Conservation (phyloP, 2,329 filamentous ascomycete species). For the Thermothelomyces thermophilus region DNA sequence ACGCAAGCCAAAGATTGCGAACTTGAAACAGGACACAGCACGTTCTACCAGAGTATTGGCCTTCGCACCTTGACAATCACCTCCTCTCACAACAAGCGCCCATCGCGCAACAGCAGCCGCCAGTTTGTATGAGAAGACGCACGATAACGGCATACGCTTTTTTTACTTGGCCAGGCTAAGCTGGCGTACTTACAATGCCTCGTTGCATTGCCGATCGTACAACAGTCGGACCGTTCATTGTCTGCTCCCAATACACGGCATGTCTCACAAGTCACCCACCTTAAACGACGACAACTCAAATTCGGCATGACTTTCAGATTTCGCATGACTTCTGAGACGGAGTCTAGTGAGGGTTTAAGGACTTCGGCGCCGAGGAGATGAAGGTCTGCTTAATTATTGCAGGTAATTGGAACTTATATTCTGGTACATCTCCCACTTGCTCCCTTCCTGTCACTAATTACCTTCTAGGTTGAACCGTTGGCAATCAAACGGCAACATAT, state of each 20-base stretch:
- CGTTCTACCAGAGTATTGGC: not conserved
- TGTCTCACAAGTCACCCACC: not conserved
- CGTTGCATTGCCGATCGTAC: not conserved
- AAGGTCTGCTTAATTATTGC: too few relatives aligned
- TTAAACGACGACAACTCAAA: not conserved
- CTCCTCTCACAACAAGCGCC: not conserved
- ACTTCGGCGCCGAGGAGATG: too few relatives aligned
- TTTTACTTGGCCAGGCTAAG: not conserved
- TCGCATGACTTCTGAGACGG: too few relatives aligned
- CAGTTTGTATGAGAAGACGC: not conserved
- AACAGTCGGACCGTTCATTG: not conserved
- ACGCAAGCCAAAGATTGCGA: too few relatives aligned
- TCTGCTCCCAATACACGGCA: not conserved
- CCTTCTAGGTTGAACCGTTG: too few relatives aligned
- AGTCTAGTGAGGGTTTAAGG: too few relatives aligned
- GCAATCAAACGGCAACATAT: too few relatives aligned
- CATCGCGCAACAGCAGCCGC: not conserved
- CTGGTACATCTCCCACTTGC: too few relatives aligned
- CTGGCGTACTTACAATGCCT: not conserved
- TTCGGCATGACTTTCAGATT: too few relatives aligned
- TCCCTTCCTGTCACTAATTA: too few relatives aligned
- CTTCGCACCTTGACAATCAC: not conserved
- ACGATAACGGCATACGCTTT: not conserved
- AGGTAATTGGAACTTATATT: too few relatives aligned
- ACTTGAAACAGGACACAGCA: too few relatives aligned